phyloP scores from a whole-genome alignment of 768 basidiomycete species.

The Pleurotus cornucopiae region DNA sequence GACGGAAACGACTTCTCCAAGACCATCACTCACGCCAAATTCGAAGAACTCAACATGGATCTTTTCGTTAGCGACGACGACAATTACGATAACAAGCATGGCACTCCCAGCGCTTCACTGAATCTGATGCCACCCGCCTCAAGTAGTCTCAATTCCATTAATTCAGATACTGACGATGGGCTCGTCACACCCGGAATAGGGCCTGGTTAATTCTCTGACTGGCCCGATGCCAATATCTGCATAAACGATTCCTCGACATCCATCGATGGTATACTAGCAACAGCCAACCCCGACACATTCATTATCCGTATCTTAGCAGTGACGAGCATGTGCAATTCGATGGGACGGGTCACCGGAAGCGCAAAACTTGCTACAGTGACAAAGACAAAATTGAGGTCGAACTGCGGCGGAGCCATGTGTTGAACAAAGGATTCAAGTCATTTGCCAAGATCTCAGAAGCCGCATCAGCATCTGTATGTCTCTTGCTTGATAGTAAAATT shows the following conservation, averaged over 20 bases:
- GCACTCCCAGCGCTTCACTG: constrained; percentile 16
- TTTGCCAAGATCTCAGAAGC: no score
- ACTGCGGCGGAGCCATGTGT: no score
- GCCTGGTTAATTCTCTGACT: constrained; percentile 53
- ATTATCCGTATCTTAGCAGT: constrained; percentile 66
- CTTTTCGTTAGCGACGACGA: constrained; percentile 79
- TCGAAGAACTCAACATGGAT: constrained; percentile 98
- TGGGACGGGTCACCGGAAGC: no score
- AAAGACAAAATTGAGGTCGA: no score
- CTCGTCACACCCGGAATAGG: constrained; percentile 64
- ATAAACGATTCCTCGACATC: constrained; percentile 26
- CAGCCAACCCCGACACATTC: constrained; percentile 53
- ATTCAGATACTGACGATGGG: constrained; percentile 52
- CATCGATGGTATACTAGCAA: constrained; percentile 29
- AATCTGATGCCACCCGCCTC: constrained; percentile 53
- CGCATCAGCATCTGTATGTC: no score
- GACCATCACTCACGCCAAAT: constrained; percentile 96
- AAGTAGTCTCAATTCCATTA: constrained; percentile 56
- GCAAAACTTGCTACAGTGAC: no score
- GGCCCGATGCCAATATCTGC: constrained; percentile 49
- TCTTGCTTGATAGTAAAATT: no score
- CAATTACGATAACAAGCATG: constrained; percentile 9
- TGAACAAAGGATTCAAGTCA: no score
- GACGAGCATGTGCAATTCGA: constrained; percentile 30
- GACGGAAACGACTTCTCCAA: constrained; percentile 96